A percentile compares a stretch with the other conserved stretches of the same genome.
phyloP scores from a whole-genome alignment of 2,329 filamentous ascomycete genomes.

The Botryotinia narcissicola region DNA sequence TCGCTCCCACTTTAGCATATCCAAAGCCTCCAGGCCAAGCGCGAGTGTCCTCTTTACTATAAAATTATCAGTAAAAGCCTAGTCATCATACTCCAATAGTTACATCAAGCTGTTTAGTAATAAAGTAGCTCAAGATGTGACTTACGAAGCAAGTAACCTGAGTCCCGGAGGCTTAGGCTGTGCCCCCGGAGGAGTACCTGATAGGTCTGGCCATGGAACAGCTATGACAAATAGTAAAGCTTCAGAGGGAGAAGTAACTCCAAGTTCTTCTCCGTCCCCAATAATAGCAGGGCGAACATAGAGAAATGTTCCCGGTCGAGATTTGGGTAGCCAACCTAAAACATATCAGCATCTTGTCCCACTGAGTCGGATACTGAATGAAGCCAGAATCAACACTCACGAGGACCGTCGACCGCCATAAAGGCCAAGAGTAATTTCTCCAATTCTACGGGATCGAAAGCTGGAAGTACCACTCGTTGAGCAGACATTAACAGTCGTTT shows the following conservation, averaged over 20 bases:
- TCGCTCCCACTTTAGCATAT: constrained; percentile 87
- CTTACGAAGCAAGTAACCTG: constrained; percentile 67
- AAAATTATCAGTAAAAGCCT: not conserved
- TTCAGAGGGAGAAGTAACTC: constrained; percentile 73
- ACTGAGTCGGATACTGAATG: not conserved
- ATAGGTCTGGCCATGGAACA: constrained; percentile 51
- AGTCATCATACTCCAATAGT: too few relatives aligned
- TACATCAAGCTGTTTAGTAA: too few relatives aligned
- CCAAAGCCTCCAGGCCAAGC: constrained; percentile 94
- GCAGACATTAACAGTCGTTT: constrained; percentile 51
- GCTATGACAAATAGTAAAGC: constrained; percentile 83
- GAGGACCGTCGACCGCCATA: constrained; percentile 65
- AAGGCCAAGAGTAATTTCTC: constrained; percentile 71
- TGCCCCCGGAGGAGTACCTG: constrained; percentile 40
- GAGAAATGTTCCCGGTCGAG: constrained; percentile 66
- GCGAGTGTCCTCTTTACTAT: constrained; percentile 68
- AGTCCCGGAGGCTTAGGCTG: constrained; percentile 50
- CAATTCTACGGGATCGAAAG: constrained; percentile 68
- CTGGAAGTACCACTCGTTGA: constrained; percentile 68
- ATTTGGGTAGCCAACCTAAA: constrained; percentile 71
- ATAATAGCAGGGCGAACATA: constrained; percentile 89
- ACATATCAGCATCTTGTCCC: not conserved
- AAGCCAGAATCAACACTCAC: constrained; percentile 25
- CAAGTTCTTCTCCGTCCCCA: constrained; percentile 74
- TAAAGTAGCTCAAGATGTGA: not conserved